Conservation (phyloP, 768 basidiomycete genomes). For the Russula foetens region DNA sequence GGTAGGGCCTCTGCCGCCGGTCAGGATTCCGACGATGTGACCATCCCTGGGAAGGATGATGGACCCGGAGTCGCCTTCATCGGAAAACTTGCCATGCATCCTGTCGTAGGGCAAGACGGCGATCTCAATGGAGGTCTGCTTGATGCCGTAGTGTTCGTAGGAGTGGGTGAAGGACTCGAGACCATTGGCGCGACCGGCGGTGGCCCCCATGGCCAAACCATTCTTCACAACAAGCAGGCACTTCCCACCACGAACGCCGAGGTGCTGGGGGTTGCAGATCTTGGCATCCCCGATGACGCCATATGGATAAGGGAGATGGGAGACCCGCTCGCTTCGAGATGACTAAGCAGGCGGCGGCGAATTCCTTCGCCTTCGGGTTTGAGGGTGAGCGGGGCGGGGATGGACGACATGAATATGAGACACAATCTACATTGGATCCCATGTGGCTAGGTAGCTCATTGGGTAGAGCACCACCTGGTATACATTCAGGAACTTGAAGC, state of each 20-base stretch:
- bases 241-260: constrained; percentile 20
- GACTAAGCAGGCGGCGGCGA: too few relatives aligned
- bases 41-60: constrained; percentile 23
- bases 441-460: too few relatives aligned
- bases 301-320: constrained; percentile 19
- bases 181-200: constrained; percentile 24
- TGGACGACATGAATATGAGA: too few relatives aligned
- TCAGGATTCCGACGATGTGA: constrained; percentile 24
- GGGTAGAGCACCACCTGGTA: too few relatives aligned
- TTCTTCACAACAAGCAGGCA: constrained; percentile 24
- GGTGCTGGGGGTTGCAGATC: constrained; percentile 20
- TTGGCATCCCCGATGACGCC: constrained; percentile 20
- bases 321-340: too few relatives aligned
- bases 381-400: too few relatives aligned
- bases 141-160: constrained; percentile 6
- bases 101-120: constrained; percentile 22
- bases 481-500: too few relatives aligned
- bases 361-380: too few relatives aligned
- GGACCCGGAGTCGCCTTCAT: constrained; percentile 24
- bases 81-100: constrained; percentile 20
- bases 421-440: too few relatives aligned
- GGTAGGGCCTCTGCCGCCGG: constrained; percentile 18
- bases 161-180: constrained; percentile 19
- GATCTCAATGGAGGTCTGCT: constrained; percentile 18
- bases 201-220: constrained; percentile 22